Percentiles rank a stretch among this genome's conserved stretches.
Conservation (phyloP, 176 grass and related monocot genomes). For the Cocos nucifera region DNA sequence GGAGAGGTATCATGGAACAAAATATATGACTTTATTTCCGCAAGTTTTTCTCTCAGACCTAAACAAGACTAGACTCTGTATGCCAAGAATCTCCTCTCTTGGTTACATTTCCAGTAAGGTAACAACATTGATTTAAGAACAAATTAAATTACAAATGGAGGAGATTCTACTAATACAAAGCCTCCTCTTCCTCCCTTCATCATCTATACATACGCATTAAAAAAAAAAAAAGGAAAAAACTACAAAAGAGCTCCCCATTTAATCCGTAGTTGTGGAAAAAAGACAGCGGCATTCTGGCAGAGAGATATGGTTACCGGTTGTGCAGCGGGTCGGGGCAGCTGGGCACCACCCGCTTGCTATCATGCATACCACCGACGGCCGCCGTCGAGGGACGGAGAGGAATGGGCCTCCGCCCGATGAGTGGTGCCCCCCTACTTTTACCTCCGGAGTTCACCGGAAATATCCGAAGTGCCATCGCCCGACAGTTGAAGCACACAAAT, state of each 20-base stretch:
- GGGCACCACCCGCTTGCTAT: too few relatives aligned
- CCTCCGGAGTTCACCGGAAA: background rate
- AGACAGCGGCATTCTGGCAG: too few relatives aligned
- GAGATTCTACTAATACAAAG: slow-evolving; percentile 7
- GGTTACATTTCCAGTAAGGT: background rate
- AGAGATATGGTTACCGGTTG: too few relatives aligned
- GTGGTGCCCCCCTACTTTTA: background rate
- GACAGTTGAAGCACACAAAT: background rate
- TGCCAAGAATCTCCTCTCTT: background rate
- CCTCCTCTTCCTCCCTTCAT: background rate
- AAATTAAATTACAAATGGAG: background rate
- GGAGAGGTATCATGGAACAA: too few relatives aligned
- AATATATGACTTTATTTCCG: too few relatives aligned
- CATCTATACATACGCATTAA: background rate
- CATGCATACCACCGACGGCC: too few relatives aligned
- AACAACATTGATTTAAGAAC: too few relatives aligned
- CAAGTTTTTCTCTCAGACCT: background rate
- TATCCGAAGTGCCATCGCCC: background rate
- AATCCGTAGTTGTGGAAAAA: too few relatives aligned
- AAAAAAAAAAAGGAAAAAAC: background rate
- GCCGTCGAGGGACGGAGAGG: background rate
- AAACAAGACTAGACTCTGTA: slow-evolving; percentile 1
- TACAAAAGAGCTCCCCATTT: too few relatives aligned
- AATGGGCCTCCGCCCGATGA: background rate
- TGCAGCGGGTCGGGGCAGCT: too few relatives aligned